A percentile compares a stretch with the other conserved stretches of the same genome.
phyloP scores from a whole-genome alignment of 2,329 filamentous ascomycete genomes.

The Mycosphaerella arachidis region DNA sequence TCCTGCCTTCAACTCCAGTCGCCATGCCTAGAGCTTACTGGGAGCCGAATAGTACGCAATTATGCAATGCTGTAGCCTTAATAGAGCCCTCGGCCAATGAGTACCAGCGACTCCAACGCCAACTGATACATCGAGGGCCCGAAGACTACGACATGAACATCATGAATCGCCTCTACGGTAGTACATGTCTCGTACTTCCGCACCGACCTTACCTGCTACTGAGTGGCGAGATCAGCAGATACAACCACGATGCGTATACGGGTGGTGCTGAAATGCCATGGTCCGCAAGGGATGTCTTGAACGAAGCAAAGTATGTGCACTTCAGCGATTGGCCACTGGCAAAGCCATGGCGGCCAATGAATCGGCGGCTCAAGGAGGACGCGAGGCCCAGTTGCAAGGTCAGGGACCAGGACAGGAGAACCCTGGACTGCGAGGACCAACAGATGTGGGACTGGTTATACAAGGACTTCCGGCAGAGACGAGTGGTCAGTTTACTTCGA shows the following conservation, averaged over 20 bases:
- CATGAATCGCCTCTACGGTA: conserved; percentile 58
- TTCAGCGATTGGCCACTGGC: conserved; percentile 69
- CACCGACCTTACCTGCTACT: conserved; percentile 60
- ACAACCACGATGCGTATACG: conserved; percentile 50
- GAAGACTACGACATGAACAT: conserved; percentile 63
- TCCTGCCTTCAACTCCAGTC: conserved; percentile 55
- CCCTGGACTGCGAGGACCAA: conserved; percentile 29
- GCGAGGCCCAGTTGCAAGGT: conserved; percentile 38
- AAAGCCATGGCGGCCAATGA: conserved; percentile 55
- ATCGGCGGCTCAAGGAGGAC: conserved; percentile 33
- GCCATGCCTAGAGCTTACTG: conserved; percentile 69
- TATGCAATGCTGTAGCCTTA: conserved; percentile 60
- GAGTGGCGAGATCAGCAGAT: conserved; percentile 58
- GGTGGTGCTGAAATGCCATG: conserved; percentile 49
- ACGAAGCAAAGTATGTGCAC: conserved; percentile 62
- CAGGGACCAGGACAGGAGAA: conserved; percentile 1
- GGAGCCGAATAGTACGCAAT: no score
- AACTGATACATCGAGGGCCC: conserved; percentile 24
- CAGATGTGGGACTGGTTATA: conserved; percentile 40
- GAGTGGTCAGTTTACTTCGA: conserved; percentile 13
- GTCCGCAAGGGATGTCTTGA: conserved; percentile 53
- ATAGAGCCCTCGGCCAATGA: conserved; percentile 55
- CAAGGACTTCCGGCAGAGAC: conserved; percentile 27
- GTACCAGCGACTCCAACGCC: conserved; percentile 37
- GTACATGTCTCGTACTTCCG: conserved; percentile 57